Evolutionary conservation across 2,329 filamentous ascomycete species (phyloP).

Genomic region (Talaromyces sp.): DNA sequence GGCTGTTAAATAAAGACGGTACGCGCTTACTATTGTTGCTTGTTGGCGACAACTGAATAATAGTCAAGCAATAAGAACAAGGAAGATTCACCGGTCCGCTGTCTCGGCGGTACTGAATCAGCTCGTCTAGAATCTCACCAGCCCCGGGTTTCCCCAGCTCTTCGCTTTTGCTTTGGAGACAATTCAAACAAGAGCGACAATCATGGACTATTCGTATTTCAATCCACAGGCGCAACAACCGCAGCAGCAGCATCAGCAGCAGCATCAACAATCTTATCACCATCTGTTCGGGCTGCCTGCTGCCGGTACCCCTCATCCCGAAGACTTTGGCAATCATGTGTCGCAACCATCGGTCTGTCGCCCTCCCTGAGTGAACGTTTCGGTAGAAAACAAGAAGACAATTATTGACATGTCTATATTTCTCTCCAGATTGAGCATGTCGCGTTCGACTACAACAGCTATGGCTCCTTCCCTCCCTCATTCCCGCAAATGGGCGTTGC

Average conservation of each 20-base stretch:
- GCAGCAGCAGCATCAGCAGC: constrained; percentile 37
- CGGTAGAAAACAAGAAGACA: not conserved
- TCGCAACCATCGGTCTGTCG: constrained; percentile 31
- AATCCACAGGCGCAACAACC: constrained; percentile 9
- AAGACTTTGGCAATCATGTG: constrained; percentile 40
- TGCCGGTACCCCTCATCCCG: constrained; percentile 30
- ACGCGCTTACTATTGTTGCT: not conserved
- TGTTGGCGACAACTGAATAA: not conserved
- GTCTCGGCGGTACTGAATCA: not conserved
- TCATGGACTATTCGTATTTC: constrained; percentile 51
- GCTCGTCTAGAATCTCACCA: constrained; percentile 6
- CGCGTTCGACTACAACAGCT: constrained; percentile 31
- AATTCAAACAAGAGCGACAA: not conserved
- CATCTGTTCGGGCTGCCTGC: constrained; percentile 20
- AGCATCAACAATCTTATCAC: constrained; percentile 19
- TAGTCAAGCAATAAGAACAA: not conserved
- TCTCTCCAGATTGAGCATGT: not conserved
- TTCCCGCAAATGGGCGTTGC: constrained; percentile 13
- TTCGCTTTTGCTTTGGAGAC: not conserved
- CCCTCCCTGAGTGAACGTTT: constrained; percentile 7
- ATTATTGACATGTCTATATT: not conserved
- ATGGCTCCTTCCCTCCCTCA: constrained; percentile 32
- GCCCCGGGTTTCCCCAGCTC: not conserved
- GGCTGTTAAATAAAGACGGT: not conserved
- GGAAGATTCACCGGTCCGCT: not conserved